Evolutionary conservation across 1,139 yeast genomes (phyloP).

Genomic region (Yamadazyma atmosphaerica): DNA sequence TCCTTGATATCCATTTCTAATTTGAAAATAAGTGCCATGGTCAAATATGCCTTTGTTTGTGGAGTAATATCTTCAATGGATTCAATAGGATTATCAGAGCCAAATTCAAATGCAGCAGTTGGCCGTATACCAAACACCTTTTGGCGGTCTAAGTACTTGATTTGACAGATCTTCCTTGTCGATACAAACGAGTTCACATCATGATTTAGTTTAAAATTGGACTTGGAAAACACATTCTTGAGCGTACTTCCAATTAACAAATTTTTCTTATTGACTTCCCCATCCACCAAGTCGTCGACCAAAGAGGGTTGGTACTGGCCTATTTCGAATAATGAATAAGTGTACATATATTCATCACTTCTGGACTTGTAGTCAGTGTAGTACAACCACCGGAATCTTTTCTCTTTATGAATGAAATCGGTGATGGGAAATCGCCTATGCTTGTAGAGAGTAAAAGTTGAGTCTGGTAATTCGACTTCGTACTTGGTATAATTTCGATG

Average conservation of each 20-base stretch:
- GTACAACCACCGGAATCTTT: slow-evolving; percentile 8
- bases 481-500: background rate
- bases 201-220: background rate
- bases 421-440: slow-evolving; percentile 6
- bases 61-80: background rate
- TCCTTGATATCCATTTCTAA: slow-evolving; percentile 2
- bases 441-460: slow-evolving; percentile 1
- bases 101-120: slow-evolving; percentile 4
- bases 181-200: slow-evolving; percentile 1
- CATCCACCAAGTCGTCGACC: slow-evolving; percentile 4
- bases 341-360: background rate
- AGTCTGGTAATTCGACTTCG: slow-evolving; percentile 1
- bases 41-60: slow-evolving; percentile 1
- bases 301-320: slow-evolving; percentile 4
- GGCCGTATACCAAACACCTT: background rate
- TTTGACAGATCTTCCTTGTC: slow-evolving; percentile 2
- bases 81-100: background rate
- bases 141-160: background rate
- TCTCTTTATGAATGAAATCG: slow-evolving; percentile 6
- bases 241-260: background rate
- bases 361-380: background rate
- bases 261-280: slow-evolving; percentile 4
- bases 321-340: slow-evolving; percentile 6
- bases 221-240: background rate
- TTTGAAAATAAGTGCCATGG: slow-evolving; percentile 3